A percentile compares a stretch with the other conserved stretches of the same genome.
phyloP scores from a whole-genome alignment of 192 early-diverging fungal species.

The Podila epicladia region DNA sequence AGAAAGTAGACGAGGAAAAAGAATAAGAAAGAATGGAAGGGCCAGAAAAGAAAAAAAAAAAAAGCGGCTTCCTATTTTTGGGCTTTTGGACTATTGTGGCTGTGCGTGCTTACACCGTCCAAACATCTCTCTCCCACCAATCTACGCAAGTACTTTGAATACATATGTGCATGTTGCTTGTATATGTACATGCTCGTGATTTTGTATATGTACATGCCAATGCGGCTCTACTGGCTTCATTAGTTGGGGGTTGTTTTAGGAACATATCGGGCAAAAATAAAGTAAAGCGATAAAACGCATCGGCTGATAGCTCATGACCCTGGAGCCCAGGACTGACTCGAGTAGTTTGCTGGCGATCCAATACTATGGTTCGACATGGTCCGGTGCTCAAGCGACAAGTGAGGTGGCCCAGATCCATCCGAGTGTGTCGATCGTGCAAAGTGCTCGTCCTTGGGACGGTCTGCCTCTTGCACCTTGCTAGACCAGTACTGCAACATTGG shows the following conservation, averaged over 20 bases:
- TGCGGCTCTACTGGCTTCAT: no score
- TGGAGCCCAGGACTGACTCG: slow-evolving; percentile 40
- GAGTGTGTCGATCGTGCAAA: not conserved
- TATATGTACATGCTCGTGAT: no score
- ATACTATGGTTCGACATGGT: slow-evolving; percentile 19
- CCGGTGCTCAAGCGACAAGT: slow-evolving; percentile 12
- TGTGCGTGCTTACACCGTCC: not conserved
- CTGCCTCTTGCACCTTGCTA: slow-evolving; percentile 10
- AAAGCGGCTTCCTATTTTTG: not conserved
- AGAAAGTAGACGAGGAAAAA: no score
- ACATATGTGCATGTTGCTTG: no score
- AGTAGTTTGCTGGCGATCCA: slow-evolving; percentile 20
- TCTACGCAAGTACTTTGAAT: no score
- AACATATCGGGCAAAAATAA: not conserved
- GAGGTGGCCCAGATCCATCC: not conserved
- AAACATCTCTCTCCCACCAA: no score
- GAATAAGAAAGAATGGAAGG: not conserved
- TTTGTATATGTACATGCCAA: no score
- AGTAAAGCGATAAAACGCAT: not conserved
- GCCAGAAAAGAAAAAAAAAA: not conserved
- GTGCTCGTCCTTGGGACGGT: slow-evolving; percentile 35
- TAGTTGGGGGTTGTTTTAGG: no score
- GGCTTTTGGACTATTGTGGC: not conserved
- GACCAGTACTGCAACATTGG: slow-evolving; percentile 34
- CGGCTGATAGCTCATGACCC: slow-evolving; percentile 2